These are phyloP conservation scores for Gracilaria caudata DNA, from an alignment of 23 red algal genomes.

Conservation along the genomic window DNA sequence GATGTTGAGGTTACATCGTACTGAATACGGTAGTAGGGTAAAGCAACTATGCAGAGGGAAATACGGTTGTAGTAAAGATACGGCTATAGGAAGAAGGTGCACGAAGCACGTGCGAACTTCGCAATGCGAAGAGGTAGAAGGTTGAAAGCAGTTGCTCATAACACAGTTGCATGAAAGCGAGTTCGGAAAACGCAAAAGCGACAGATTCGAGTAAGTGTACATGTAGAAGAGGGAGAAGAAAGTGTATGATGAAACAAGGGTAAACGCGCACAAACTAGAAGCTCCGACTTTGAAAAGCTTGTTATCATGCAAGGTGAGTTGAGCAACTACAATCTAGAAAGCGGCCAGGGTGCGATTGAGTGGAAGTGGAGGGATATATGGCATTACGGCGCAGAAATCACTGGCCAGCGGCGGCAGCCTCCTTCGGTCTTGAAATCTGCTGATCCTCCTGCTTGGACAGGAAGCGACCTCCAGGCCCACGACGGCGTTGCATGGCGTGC, in stretches of 20 bases:
- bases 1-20: background rate
- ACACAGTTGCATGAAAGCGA: slow-evolving; percentile 18
- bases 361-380: too few relatives aligned
- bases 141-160: slow-evolving; percentile 8
- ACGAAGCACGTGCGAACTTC: background rate
- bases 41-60: slow-evolving; percentile 11
- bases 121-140: background rate
- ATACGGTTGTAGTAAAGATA: background rate
- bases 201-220: slow-evolving; percentile 32
- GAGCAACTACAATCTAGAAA: slow-evolving; percentile 8
- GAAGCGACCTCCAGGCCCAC: slow-evolving; percentile 83
- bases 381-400: background rate
- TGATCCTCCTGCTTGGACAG: slow-evolving; percentile 71
- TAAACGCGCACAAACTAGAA: slow-evolving; percentile 42
- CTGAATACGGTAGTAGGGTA: background rate
- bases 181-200: slow-evolving; percentile 29
- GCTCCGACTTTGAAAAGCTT: slow-evolving; percentile 17
- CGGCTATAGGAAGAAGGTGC: background rate
- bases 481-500: slow-evolving; percentile 80
- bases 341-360: background rate
- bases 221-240: background rate
- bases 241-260: slow-evolving; percentile 5
- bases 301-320: slow-evolving; percentile 16
- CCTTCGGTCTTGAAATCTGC: slow-evolving; percentile 44
- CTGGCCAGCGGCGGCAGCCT: slow-evolving; percentile 53